Evolutionary conservation across 495 filamentous ascomycete species (phyloP).

Genomic region (Penicillium coffeae): DNA sequence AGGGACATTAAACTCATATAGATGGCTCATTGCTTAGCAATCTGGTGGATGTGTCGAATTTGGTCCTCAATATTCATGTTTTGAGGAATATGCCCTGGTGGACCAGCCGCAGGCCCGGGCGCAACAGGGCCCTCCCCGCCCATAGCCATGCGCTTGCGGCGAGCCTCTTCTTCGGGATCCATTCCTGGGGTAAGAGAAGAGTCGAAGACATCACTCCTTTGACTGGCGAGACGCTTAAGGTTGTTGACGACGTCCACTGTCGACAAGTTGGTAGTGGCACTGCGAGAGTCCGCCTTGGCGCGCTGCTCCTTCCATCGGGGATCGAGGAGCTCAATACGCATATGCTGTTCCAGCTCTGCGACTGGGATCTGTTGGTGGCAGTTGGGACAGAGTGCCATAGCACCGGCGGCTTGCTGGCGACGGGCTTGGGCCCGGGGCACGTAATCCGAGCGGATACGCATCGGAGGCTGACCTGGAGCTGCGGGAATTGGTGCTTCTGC

Average conservation of each 20-base stretch:
- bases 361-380: conserved; percentile 85
- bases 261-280: conserved; percentile 80
- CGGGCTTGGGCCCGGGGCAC: conserved; percentile 78
- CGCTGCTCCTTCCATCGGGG: conserved; percentile 95
- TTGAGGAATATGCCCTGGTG: conserved; percentile 32
- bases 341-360: conserved; percentile 86
- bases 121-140: conserved; percentile 8
- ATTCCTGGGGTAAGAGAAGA: conserved; percentile 25
- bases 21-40: conserved; percentile 24
- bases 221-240: conserved; percentile 92
- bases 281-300: conserved; percentile 78
- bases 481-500: conserved; percentile 38
- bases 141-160: conserved; percentile 71
- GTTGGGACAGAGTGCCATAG: conserved; percentile 84
- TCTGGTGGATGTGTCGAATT: conserved; percentile 46
- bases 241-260: conserved; percentile 89
- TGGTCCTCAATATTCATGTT: conserved; percentile 50
- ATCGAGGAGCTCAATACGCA: conserved; percentile 93
- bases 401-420: conserved; percentile 54
- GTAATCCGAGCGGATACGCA: conserved; percentile 93
- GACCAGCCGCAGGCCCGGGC: conserved; percentile 6
- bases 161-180: conserved; percentile 62
- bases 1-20: too few relatives aligned
- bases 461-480: conserved; percentile 58
- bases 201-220: conserved; percentile 90